phyloP scores from a whole-genome alignment of 2,329 filamentous ascomycete species.

The Colletotrichum liriopes region DNA sequence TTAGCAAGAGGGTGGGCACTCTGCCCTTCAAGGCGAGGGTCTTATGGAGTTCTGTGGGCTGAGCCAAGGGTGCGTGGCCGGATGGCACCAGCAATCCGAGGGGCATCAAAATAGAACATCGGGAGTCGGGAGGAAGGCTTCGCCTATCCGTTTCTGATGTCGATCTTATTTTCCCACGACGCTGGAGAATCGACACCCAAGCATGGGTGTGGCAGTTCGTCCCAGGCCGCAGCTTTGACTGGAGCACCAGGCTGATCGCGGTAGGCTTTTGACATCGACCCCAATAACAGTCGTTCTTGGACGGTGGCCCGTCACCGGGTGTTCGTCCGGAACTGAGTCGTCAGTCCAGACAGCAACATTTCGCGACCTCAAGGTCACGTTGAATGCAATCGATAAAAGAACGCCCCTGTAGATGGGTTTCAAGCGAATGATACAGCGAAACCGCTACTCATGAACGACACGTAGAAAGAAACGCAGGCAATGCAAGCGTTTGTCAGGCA shows the following conservation, averaged over 20 bases:
- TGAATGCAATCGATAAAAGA: too few species aligned
- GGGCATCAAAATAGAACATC: conserved; percentile 12
- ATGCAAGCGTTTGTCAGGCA: neutral
- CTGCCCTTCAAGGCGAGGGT: neutral
- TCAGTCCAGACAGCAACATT: neutral
- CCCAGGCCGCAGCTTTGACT: conserved; percentile 12
- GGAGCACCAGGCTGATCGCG: conserved; percentile 12
- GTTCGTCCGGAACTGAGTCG: conserved; percentile 17
- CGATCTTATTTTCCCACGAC: conserved; percentile 18
- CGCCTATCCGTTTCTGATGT: conserved; percentile 17
- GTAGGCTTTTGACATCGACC: conserved; percentile 17
- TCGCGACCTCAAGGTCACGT: too few species aligned
- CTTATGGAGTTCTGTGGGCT: neutral
- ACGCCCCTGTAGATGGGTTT: neutral
- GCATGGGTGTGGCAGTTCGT: conserved; percentile 23
- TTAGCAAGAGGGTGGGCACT: neutral
- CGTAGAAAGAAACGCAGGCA: neutral
- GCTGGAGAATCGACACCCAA: conserved; percentile 21
- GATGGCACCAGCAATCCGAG: conserved; percentile 7
- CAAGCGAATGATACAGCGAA: neutral
- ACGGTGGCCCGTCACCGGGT: neutral
- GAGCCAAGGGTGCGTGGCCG: neutral
- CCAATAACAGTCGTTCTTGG: neutral
- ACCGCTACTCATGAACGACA: neutral
- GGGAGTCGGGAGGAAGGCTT: conserved; percentile 16